Conservation (phyloP, 768 basidiomycete species). For the Rhodotorula graminis region DNA sequence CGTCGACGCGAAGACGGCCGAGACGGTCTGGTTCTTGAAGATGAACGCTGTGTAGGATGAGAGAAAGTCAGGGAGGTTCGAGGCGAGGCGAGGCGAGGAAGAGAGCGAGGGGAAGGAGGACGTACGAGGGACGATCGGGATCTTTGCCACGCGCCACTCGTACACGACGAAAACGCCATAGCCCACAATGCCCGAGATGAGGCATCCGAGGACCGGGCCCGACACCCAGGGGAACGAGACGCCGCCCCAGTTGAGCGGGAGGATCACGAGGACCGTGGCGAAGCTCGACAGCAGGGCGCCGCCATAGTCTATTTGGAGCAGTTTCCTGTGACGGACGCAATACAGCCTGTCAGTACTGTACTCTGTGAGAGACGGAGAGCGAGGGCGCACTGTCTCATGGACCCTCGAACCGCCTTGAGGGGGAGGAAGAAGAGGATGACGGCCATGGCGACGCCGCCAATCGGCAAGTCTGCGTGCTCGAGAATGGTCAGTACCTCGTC, state of each 20-base stretch:
- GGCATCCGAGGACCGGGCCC: slow-evolving; percentile 59
- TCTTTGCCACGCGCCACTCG: slow-evolving; percentile 65
- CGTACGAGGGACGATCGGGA: slow-evolving; percentile 62
- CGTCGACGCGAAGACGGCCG: slow-evolving; percentile 17
- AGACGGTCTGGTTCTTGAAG: slow-evolving; percentile 46
- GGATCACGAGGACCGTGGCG: slow-evolving; percentile 56
- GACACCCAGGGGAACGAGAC: slow-evolving; percentile 69
- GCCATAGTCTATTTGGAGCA: slow-evolving; percentile 51
- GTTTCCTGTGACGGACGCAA: slow-evolving; percentile 50
- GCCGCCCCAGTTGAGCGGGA: slow-evolving; percentile 73
- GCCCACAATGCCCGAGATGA: slow-evolving; percentile 58
- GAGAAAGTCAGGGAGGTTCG: too few relatives aligned
- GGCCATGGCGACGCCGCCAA: slow-evolving; percentile 55
- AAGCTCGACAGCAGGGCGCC: slow-evolving; percentile 48
- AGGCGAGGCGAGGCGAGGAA: neutral
- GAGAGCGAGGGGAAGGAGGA: neutral
- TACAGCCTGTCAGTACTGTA: neutral
- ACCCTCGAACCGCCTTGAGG: slow-evolving; percentile 63
- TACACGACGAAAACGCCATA: slow-evolving; percentile 61
- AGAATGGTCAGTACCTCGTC: neutral
- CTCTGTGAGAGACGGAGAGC: too few relatives aligned
- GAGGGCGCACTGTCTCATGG: slow-evolving; percentile 49
- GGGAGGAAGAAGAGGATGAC: slow-evolving; percentile 64
- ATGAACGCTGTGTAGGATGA: slow-evolving; percentile 38
- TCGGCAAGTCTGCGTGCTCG: slow-evolving; percentile 64